Evolutionary conservation across 257 asterid genomes (phyloP), one percentile per base, ranked within the genome.

Genomic region (Paraleonurus japonicus): DNA sequence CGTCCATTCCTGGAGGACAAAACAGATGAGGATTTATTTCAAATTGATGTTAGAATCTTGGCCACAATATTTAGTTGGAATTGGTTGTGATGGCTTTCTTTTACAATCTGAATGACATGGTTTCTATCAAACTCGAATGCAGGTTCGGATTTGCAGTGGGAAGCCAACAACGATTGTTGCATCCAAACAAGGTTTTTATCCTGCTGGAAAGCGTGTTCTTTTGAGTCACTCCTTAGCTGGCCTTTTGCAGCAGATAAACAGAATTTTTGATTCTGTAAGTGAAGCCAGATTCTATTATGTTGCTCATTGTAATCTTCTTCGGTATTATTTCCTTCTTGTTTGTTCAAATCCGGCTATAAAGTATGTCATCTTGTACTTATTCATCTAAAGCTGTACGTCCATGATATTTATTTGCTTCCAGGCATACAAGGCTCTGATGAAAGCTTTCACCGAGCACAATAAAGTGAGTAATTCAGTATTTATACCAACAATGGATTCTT

Each of bases 121-220:
- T 35, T 13, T 23, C 16, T 45, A 32, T 35, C 62, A 27, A 67
- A 79, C 61, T 69, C 70, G 48, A 53, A 58, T 76, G 70, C 61
- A 91, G 96, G 92, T 91, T 1, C 83, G 91, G 74, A 83, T 84
- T 76, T 87, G 96, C 81, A 87, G 82, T 41, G 96, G 96, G 67
- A 91, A 89, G 85, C 91, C 96, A 51, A 91, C 90, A 19, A 86
- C 91, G 35, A 68, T 91, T 22, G 97, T 91, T 75, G 95, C 92
- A 33, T 87, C 93, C 32, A 76, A 23, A 55, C 81, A 79, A 76
- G 97, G 97, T 28, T 91, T 89, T 73, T 91, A 89, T 76, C 90
- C 96, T 1, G 78, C 95, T 24, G 97, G 96, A 78, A 91, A 85
- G 72, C 89, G 78, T 0, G 54, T 20, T 73, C 87, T 89, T 45